These are phyloP conservation scores for Phytophthora hybrid DNA, from an alignment of 352 stramenopile species.

Conservation along the genomic window DNA sequence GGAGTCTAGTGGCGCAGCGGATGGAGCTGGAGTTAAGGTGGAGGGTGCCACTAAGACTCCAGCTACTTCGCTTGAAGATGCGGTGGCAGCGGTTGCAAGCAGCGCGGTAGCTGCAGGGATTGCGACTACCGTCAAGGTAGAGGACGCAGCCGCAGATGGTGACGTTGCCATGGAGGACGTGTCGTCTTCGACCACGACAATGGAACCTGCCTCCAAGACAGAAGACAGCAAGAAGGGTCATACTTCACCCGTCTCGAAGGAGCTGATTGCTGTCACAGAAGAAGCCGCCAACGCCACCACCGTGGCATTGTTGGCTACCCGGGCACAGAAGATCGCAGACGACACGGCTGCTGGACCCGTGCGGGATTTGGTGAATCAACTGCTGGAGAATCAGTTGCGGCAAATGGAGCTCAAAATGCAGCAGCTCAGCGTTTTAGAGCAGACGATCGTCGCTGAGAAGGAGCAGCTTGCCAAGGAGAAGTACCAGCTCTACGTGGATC, in stretches of 20 bases:
- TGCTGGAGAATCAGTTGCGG: slow-evolving; percentile 74
- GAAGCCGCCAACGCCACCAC: slow-evolving; percentile 72
- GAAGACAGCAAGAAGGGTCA: slow-evolving; percentile 14
- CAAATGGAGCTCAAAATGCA: slow-evolving; percentile 87
- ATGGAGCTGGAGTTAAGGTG: slow-evolving; percentile 20
- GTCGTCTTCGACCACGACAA: slow-evolving; percentile 11
- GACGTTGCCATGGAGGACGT: slow-evolving; percentile 59
- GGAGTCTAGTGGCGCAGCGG: neutral
- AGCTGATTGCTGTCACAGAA: slow-evolving; percentile 65
- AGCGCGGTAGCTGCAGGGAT: slow-evolving; percentile 56
- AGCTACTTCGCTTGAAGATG: slow-evolving; percentile 45
- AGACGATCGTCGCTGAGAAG: slow-evolving; percentile 59
- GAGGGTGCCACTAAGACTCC: slow-evolving; percentile 9
- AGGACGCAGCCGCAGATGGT: slow-evolving; percentile 39
- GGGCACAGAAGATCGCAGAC: slow-evolving; percentile 57
- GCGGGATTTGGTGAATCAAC: slow-evolving; percentile 60
- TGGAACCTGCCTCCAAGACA: slow-evolving; percentile 9
- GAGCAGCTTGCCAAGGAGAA: slow-evolving; percentile 69
- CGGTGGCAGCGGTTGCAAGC: slow-evolving; percentile 46
- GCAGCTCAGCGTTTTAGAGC: slow-evolving; percentile 67
- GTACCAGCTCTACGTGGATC: slow-evolving; percentile 80
- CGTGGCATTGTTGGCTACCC: slow-evolving; percentile 62
- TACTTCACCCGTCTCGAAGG: slow-evolving; percentile 44
- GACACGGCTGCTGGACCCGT: slow-evolving; percentile 53
- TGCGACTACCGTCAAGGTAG: slow-evolving; percentile 46